Conservation (phyloP, 345 rosid genomes). For the Clausena lansium region DNA sequence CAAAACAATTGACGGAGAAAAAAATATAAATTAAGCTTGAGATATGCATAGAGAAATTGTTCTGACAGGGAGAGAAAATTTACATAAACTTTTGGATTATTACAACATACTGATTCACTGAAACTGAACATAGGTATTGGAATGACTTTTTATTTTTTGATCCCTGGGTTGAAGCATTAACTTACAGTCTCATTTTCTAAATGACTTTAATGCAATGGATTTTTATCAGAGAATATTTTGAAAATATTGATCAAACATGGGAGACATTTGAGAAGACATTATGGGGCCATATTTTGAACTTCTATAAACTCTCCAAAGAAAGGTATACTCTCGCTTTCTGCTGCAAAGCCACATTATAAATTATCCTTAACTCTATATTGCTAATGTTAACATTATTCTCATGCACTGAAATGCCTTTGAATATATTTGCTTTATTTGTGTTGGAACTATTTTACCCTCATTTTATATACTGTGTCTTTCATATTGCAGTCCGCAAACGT, state of each 20-base stretch:
- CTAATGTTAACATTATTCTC: background rate
- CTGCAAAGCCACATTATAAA: background rate
- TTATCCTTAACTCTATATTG: background rate
- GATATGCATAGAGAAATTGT: background rate
- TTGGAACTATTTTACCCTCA: background rate
- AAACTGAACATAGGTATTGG: background rate
- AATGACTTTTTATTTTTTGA: background rate
- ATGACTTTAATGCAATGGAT: slow-evolving; percentile 7
- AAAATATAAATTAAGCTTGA: background rate
- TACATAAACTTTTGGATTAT: background rate
- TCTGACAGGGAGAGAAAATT: background rate
- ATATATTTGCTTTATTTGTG: background rate
- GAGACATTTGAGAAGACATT: slow-evolving; percentile 96
- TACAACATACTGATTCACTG: too few species aligned
- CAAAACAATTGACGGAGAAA: background rate
- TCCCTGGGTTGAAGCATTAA: background rate
- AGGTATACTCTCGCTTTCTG: slow-evolving; percentile 46
- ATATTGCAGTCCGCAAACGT: slow-evolving; percentile 90
- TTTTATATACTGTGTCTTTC: slow-evolving; percentile 3
- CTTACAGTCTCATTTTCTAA: slow-evolving; percentile 11
- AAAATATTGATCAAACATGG: slow-evolving; percentile 95
- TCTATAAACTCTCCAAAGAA: slow-evolving; percentile 87
- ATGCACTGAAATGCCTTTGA: background rate
- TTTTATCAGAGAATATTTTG: slow-evolving; percentile 83
- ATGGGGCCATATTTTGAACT: slow-evolving; percentile 84